phyloP scores from a whole-genome alignment of 2,329 filamentous ascomycete genomes.

The Calonectria pauciramosa region DNA sequence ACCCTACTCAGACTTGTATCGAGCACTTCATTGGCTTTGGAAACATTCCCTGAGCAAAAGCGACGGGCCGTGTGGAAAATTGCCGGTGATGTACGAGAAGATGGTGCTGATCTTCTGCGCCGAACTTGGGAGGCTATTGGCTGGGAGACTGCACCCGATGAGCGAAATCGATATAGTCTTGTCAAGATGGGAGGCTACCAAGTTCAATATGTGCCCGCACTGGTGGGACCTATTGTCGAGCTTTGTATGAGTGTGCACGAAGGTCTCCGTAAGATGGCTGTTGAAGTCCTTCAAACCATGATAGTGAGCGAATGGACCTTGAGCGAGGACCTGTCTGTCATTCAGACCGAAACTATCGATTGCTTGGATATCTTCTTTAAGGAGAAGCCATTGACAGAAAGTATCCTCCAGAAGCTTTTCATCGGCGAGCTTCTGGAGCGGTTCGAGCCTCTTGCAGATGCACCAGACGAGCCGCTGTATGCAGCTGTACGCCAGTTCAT shows the following conservation, averaged over 20 bases:
- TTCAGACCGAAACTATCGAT: constrained; percentile 97
- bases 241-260: constrained; percentile 96
- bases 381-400: constrained; percentile 87
- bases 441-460: constrained; percentile 78
- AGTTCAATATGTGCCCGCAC: constrained; percentile 94
- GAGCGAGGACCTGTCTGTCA: constrained; percentile 89
- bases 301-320: constrained; percentile 98
- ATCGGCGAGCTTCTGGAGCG: constrained; percentile 86
- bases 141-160: constrained; percentile 90
- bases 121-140: constrained; percentile 95
- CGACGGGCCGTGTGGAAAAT: constrained; percentile 98
- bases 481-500: constrained; percentile 83
- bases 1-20: constrained; percentile 91
- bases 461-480: constrained; percentile 80
- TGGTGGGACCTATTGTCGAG: constrained; percentile 93
- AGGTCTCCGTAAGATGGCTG: constrained; percentile 88
- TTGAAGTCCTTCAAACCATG: constrained; percentile 96
- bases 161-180: constrained; percentile 82
- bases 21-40: constrained; percentile 88
- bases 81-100: constrained; percentile 93
- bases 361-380: constrained; percentile 93
- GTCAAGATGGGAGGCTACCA: constrained; percentile 94
- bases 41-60: constrained; percentile 98
- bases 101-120: constrained; percentile 87
- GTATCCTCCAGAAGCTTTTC: constrained; percentile 92